Percentiles rank a stretch among this genome's conserved stretches.
These are phyloP conservation scores for Psilocybe cyanescens DNA, from an alignment of 768 basidiomycete species.

Conservation along the genomic window DNA sequence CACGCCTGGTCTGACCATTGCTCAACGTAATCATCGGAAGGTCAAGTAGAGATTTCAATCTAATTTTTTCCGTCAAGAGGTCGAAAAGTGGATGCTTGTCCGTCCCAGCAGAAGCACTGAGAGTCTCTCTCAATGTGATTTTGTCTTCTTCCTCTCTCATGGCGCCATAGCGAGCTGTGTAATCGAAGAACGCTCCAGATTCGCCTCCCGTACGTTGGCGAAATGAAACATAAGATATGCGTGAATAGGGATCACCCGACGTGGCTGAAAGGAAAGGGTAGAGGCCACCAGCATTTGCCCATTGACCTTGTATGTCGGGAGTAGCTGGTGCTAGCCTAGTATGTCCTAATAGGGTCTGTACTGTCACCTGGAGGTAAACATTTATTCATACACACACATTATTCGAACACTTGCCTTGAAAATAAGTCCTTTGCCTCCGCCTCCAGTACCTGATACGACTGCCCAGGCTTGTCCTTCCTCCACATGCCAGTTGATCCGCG, in stretches of 20 bases:
- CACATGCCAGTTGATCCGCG: conserved; percentile 60
- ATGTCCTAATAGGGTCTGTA: conserved; percentile 70
- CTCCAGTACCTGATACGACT: conserved; percentile 63
- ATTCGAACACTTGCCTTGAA: conserved; percentile 58
- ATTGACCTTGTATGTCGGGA: conserved; percentile 44
- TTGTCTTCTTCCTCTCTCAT: conserved; percentile 80
- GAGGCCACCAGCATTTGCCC: conserved; percentile 51
- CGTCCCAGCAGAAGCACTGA: conserved; percentile 9
- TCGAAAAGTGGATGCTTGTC: conserved; percentile 42
- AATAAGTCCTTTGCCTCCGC: conserved; percentile 54
- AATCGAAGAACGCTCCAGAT: conserved; percentile 87
- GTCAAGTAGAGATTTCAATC: conserved; percentile 68
- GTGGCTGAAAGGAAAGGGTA: conserved; percentile 68
- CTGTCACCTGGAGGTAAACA: not conserved
- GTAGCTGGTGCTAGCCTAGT: conserved; percentile 68
- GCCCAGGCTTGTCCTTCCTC: conserved; percentile 75
- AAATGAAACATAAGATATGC: conserved; percentile 66
- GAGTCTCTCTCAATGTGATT: conserved; percentile 28
- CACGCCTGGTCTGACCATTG: conserved; percentile 91
- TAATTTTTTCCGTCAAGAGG: conserved; percentile 56
- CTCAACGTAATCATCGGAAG: conserved; percentile 84
- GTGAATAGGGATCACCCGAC: conserved; percentile 49
- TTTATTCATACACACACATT: not conserved
- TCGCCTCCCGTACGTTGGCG: conserved; percentile 55
- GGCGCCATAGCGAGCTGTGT: conserved; percentile 89